phyloP scores from a whole-genome alignment of 1,284 basidiomycete species.

The Trichosporon inkin region DNA sequence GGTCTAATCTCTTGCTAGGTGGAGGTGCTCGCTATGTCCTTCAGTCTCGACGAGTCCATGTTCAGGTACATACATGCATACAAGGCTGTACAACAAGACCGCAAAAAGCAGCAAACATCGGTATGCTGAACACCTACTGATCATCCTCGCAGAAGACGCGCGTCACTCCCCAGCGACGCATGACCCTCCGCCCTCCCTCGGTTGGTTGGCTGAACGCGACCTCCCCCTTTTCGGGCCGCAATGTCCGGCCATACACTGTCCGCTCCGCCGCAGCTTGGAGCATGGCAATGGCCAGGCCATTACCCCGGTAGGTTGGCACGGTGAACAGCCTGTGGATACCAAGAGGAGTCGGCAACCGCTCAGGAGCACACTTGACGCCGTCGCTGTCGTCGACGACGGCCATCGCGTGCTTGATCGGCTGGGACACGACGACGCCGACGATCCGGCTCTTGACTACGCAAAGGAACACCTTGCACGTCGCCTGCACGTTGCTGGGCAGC shows the following conservation, averaged over 20 bases:
- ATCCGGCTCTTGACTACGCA: slow-evolving; percentile 38
- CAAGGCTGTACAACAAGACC: too few relatives aligned
- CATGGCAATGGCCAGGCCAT: slow-evolving; percentile 40
- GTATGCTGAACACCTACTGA: slow-evolving; percentile 23
- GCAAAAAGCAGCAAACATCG: too few relatives aligned
- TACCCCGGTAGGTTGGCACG: slow-evolving; percentile 43
- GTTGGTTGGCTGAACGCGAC: slow-evolving; percentile 54
- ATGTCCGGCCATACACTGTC: slow-evolving; percentile 50
- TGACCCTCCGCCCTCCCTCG: slow-evolving; percentile 47
- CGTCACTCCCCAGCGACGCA: slow-evolving; percentile 47
- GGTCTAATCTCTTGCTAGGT: too few relatives aligned
- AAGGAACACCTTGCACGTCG: slow-evolving; percentile 48
- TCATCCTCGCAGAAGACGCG: slow-evolving; percentile 50
- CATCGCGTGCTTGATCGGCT: slow-evolving; percentile 50
- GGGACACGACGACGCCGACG: slow-evolving; percentile 48
- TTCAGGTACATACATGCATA: too few relatives aligned
- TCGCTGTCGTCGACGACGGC: slow-evolving; percentile 31
- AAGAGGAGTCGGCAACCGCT: slow-evolving; percentile 41
- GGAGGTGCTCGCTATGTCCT: too few relatives aligned
- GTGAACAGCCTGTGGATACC: slow-evolving; percentile 54
- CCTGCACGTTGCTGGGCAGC: slow-evolving; percentile 41
- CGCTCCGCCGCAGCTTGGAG: slow-evolving; percentile 44
- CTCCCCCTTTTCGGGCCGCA: slow-evolving; percentile 36
- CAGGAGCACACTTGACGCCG: slow-evolving; percentile 13
- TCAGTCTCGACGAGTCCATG: too few relatives aligned